phyloP scores from a whole-genome alignment of 345 rosid genomes.

The Cochlearia excelsa region DNA sequence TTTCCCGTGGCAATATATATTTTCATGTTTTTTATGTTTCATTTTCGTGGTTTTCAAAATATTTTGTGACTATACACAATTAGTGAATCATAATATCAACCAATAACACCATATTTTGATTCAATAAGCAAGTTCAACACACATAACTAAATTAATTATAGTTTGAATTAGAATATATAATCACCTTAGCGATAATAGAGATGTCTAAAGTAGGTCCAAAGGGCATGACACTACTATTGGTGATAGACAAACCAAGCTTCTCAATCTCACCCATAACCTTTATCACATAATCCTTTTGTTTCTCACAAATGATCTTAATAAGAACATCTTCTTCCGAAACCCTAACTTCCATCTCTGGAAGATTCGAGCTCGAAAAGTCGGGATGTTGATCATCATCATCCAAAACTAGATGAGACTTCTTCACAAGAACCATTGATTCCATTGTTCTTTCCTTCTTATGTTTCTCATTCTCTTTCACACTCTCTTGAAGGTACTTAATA shows the following conservation, averaged over 20 bases:
- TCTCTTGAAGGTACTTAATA: constrained; percentile 78
- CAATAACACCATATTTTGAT: too few species aligned
- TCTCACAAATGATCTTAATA: constrained; percentile 72
- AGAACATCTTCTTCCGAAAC: constrained; percentile 61
- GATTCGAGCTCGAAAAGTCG: constrained; percentile 30
- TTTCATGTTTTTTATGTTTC: too few species aligned
- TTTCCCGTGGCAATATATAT: too few species aligned
- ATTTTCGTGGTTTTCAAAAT: too few species aligned
- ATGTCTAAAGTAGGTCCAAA: constrained; percentile 74
- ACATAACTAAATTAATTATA: too few species aligned
- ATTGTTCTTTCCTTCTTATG: constrained; percentile 51
- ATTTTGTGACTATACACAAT: too few species aligned
- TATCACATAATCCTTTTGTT: constrained; percentile 55
- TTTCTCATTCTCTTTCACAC: constrained; percentile 66
- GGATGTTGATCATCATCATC: constrained; percentile 41
- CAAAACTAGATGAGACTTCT: constrained; percentile 54
- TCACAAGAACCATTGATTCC: constrained; percentile 72
- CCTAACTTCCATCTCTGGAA: constrained; percentile 86
- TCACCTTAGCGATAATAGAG: constrained; percentile 72
- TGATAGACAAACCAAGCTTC: constrained; percentile 50
- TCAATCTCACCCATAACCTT: constrained; percentile 63
- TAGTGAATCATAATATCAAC: too few species aligned
- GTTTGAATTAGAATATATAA: neutral
- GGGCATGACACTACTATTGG: constrained; percentile 57
- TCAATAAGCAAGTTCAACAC: neutral